Evolutionary conservation across 257 asterid genomes (phyloP).

Genomic region (Craterostigma plantagineum): DNA sequence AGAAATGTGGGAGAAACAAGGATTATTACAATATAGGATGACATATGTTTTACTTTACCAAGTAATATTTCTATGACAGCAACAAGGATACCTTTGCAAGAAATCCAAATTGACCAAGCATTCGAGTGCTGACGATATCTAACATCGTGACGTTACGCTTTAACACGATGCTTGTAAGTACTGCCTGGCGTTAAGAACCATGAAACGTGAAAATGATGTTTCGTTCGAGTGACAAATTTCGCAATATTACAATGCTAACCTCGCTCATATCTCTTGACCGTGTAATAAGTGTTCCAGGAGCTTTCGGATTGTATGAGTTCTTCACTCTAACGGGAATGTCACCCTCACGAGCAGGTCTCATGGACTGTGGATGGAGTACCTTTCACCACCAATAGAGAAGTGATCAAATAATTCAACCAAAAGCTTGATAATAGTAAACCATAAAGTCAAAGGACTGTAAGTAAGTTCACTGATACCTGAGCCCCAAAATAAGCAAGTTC

Average conservation of each 20-base stretch:
- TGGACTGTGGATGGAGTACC: slow-evolving; percentile 77
- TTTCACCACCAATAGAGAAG: slow-evolving; percentile 4
- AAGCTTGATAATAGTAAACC: no score
- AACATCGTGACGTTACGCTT: slow-evolving; percentile 65
- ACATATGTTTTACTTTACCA: background rate
- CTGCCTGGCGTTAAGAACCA: slow-evolving; percentile 24
- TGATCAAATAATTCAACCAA: background rate
- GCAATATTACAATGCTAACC: slow-evolving; percentile 12
- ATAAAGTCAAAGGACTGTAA: no score
- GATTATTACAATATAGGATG: background rate
- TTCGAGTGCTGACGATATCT: slow-evolving; percentile 69
- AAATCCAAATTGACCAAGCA: slow-evolving; percentile 76
- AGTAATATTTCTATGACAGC: no score
- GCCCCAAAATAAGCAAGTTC: slow-evolving; percentile 92
- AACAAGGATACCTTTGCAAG: slow-evolving; percentile 41
- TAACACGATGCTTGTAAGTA: slow-evolving; percentile 62
- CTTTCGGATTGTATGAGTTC: slow-evolving; percentile 67
- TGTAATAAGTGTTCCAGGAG: slow-evolving; percentile 62
- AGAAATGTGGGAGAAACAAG: background rate
- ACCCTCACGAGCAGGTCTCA: slow-evolving; percentile 76
- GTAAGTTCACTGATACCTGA: slow-evolving; percentile 11
- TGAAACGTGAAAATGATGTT: background rate
- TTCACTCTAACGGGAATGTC: slow-evolving; percentile 67
- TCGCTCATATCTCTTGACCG: slow-evolving; percentile 48
- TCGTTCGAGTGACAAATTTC: background rate